Conservation (phyloP, 2,329 filamentous ascomycete species). For the Fusarium musae region DNA sequence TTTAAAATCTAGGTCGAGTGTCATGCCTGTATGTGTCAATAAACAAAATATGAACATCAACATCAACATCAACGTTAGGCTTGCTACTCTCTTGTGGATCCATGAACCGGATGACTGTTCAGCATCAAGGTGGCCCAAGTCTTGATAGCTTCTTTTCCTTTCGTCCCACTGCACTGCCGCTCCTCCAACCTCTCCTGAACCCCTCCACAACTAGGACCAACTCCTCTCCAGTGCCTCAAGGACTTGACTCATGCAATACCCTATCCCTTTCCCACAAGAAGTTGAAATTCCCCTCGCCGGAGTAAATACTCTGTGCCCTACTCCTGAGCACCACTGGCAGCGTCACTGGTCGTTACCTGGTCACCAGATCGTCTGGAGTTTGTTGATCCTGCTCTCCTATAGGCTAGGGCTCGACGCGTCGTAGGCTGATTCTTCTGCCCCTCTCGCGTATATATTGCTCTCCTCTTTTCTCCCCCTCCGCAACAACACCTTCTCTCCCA, state of each 20-base stretch:
- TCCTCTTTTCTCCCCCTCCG: neutral
- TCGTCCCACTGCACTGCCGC: neutral
- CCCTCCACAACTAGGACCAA: neutral
- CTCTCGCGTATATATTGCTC: neutral
- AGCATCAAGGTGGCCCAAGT: neutral
- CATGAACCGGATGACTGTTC: neutral
- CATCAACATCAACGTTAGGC: neutral
- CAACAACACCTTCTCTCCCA: neutral
- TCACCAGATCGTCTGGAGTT: neutral
- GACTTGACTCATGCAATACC: neutral
- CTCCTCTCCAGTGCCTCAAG: neutral
- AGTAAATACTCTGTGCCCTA: neutral
- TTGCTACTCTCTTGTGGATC: neutral
- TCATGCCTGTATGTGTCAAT: neutral
- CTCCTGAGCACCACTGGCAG: neutral
- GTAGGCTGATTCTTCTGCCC: neutral
- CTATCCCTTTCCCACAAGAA: neutral
- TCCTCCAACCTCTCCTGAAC: neutral
- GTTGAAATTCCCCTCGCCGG: neutral
- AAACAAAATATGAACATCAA: neutral
- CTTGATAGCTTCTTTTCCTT: neutral
- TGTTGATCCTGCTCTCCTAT: neutral
- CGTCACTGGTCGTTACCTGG: neutral
- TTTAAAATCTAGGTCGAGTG: neutral
- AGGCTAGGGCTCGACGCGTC: neutral